These are phyloP conservation scores for Cruciata laevipes DNA, from an alignment of 257 asterid genomes.

Conservation along the genomic window DNA sequence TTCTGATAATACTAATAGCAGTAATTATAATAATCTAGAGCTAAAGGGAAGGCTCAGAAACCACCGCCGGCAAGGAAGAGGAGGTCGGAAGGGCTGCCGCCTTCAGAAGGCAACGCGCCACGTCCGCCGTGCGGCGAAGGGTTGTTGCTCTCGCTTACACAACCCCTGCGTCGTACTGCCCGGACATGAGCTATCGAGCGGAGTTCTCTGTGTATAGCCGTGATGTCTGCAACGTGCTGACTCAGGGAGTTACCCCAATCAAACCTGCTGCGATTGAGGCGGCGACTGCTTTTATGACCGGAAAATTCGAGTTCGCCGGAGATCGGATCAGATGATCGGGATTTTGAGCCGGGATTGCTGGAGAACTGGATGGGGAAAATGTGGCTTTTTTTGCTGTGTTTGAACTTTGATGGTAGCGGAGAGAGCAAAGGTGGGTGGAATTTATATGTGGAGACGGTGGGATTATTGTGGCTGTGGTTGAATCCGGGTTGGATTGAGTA, in stretches of 20 bases:
- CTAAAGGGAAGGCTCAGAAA: neutral
- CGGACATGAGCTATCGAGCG: slow-evolving; percentile 56
- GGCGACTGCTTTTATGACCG: neutral
- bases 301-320: neutral
- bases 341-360: too few species aligned
- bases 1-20: neutral
- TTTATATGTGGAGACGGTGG: slow-evolving; percentile 2
- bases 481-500: neutral
- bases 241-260: slow-evolving; percentile 35
- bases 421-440: neutral
- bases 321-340: neutral
- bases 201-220: slow-evolving; percentile 67
- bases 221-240: slow-evolving; percentile 52
- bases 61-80: slow-evolving; percentile 99
- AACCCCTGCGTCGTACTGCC: slow-evolving; percentile 64
- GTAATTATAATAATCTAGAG: neutral
- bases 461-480: slow-evolving; percentile 12
- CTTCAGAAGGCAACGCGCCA: slow-evolving; percentile 95
- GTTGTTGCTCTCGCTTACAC: slow-evolving; percentile 55
- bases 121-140: slow-evolving; percentile 99
- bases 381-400: neutral
- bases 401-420: neutral
- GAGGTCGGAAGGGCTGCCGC: slow-evolving; percentile 98
- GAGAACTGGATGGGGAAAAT: neutral
- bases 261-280: slow-evolving; percentile 3